Evolutionary conservation across 129 eudicot species (phyloP), one percentile per base, ranked within the genome.

Genomic region (Pulicaria dysenterica): DNA sequence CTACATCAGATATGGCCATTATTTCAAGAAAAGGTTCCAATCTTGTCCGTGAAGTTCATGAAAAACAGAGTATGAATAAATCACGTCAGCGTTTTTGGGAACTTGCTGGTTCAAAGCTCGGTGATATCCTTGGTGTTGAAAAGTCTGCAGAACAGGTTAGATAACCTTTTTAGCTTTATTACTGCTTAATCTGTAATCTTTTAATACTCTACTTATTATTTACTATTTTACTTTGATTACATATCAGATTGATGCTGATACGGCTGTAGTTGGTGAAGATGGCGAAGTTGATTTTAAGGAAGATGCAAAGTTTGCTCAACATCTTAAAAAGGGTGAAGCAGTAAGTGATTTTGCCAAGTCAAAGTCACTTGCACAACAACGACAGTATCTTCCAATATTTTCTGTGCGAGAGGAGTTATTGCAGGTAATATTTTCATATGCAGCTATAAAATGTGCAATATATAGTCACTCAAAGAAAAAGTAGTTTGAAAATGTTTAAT

Each of bases 81-180:
- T 87, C 93, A 49, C 93, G 93, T 39, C 93, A 87, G 15, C 80
- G 93, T 24, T 87, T 87, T 77, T 87, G 93, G 93, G 93, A 87
- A 77, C 89, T 87, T 73, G 93, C 93, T 69, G 93, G 93, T 17
- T 87, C 93, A 24, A 82, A 87, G 56, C 93, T 87, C 53, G 93
- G 93, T 37, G 57, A 87, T 69, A 87, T 87, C 68, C 93, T 87
- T 63, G 93, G 93, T 38, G 93, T 87, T 67, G 87, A 87, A 68
- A 87, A 87, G 84, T 71, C 93, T 1, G 89, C 85, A 54, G 93
- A 87, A n/a, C 89, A 87, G 92, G 88, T 86, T 31, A 15, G 67
- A 5, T 44, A 31, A 14, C 16, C 9, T 48, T 34, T 78, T 15
- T 51, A 15, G 14, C 17, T 3, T 61, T 44, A 10, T 19, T 74